Conservation (phyloP, 805 yeast genomes). For the Cyberlindnera galapagoensis region DNA sequence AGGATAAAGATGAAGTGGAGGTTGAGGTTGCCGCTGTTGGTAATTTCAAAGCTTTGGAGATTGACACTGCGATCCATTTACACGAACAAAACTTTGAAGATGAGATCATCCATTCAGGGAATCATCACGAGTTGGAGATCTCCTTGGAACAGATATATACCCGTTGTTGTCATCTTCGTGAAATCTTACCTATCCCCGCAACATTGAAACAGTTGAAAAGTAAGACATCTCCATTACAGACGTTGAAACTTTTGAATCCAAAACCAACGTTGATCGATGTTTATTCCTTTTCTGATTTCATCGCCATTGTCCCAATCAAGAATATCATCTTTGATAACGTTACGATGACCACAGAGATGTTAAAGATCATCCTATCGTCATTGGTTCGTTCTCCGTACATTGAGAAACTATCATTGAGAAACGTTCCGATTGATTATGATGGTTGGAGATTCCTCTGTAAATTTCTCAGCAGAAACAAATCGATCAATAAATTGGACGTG, state of each 20-base stretch:
- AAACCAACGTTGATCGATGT: constrained; percentile 85
- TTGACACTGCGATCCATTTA: constrained; percentile 66
- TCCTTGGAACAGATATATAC: constrained; percentile 70
- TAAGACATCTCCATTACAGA: constrained; percentile 66
- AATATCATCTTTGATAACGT: constrained; percentile 78
- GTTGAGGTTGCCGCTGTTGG: constrained; percentile 15
- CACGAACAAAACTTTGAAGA: constrained; percentile 50
- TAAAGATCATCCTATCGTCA: constrained; percentile 65
- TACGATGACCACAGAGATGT: constrained; percentile 65
- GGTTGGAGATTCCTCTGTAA: constrained; percentile 81
- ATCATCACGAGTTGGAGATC: constrained; percentile 16
- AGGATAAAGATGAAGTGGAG: constrained; percentile 23
- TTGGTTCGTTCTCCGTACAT: constrained; percentile 58
- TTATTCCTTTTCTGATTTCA: constrained; percentile 81
- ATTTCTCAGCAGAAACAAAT: constrained; percentile 59
- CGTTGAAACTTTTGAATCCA: constrained; percentile 75
- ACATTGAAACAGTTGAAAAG: constrained; percentile 76
- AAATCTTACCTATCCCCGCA: constrained; percentile 87
- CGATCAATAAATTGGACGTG: constrained; percentile 54
- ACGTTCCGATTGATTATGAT: constrained; percentile 61
- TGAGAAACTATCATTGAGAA: constrained; percentile 69
- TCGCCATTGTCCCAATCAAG: constrained; percentile 77
- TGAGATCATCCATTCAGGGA: constrained; percentile 17
- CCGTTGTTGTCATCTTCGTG: constrained; percentile 88
- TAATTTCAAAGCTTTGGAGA: constrained; percentile 31